Conservation (phyloP, 139 green algal genomes). For the Monoraphidium neglectum region DNA sequence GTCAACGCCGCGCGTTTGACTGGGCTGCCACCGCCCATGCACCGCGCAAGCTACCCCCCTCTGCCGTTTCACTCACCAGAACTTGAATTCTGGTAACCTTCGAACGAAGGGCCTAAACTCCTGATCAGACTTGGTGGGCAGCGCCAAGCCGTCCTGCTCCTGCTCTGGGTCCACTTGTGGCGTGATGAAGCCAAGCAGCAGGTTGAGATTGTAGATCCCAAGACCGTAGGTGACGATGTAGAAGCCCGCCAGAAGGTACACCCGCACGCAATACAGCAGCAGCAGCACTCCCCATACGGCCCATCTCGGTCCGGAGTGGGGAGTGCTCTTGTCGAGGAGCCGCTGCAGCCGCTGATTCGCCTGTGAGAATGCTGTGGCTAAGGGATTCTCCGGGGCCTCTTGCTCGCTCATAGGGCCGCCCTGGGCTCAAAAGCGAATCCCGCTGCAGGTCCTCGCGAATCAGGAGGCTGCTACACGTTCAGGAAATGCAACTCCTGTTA, state of each 20-base stretch:
- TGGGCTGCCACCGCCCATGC: neutral
- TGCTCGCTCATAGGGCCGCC: neutral
- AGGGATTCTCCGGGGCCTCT: neutral
- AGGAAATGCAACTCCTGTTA: too few relatives aligned
- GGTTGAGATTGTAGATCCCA: conserved; percentile 98
- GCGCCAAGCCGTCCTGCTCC: conserved; percentile 76
- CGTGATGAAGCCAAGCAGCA: conserved; percentile 97
- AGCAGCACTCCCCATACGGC: conserved; percentile 50
- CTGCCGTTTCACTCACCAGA: conserved; percentile 75
- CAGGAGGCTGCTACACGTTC: too few relatives aligned
- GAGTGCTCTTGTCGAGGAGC: conserved; percentile 82
- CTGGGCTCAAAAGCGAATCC: too few relatives aligned
- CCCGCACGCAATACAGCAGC: conserved; percentile 78
- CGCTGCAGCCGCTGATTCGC: conserved; percentile 62
- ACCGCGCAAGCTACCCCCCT: neutral
- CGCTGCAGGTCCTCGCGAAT: too few relatives aligned
- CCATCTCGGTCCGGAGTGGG: conserved; percentile 79
- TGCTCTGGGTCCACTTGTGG: conserved; percentile 83
- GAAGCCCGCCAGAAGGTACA: conserved; percentile 86
- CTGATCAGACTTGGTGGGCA: conserved; percentile 90
- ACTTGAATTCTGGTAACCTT: conserved; percentile 98
- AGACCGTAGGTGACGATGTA: conserved; percentile 99
- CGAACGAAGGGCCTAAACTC: conserved; percentile 99
- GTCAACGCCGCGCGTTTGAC: neutral
- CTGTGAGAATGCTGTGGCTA: conserved; percentile 11